Evolutionary conservation across 2,329 filamentous ascomycete genomes (phyloP).

Genomic region (Huntiella savannae): DNA sequence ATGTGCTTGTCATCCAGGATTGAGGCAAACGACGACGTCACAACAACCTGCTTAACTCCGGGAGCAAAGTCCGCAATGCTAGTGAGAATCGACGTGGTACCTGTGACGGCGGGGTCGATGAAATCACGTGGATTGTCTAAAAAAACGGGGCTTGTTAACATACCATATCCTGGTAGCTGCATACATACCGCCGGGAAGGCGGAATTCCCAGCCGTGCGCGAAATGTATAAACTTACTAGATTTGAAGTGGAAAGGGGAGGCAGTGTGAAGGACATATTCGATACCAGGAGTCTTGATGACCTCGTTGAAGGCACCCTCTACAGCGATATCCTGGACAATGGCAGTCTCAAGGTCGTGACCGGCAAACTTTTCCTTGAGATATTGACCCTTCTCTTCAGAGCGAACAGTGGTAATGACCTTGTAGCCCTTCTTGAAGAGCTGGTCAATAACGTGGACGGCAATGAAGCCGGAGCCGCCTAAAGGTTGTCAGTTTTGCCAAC

Average conservation of each 20-base stretch:
- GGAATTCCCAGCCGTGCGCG: not conserved
- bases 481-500: not conserved
- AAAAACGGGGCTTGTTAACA: too few species aligned
- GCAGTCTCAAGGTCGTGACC: slow-evolving; percentile 26
- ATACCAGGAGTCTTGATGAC: slow-evolving; percentile 22
- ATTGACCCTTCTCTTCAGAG: slow-evolving; percentile 31
- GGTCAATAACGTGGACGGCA: slow-evolving; percentile 35
- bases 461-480: slow-evolving; percentile 34
- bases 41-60: slow-evolving; percentile 49
- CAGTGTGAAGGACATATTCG: slow-evolving; percentile 40
- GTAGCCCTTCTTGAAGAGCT: slow-evolving; percentile 31
- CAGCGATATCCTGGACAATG: slow-evolving; percentile 62
- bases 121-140: slow-evolving; percentile 31
- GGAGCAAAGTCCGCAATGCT: slow-evolving; percentile 42
- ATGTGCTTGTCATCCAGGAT: slow-evolving; percentile 24
- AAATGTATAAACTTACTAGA: slow-evolving; percentile 19
- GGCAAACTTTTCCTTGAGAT: slow-evolving; percentile 30
- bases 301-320: slow-evolving; percentile 53
- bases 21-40: slow-evolving; percentile 38
- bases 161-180: too few species aligned
- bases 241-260: slow-evolving; percentile 38
- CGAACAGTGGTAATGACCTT: slow-evolving; percentile 37
- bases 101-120: slow-evolving; percentile 37
- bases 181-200: not conserved
- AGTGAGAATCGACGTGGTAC: slow-evolving; percentile 50